Evolutionary conservation across 1,139 yeast species (phyloP).

Genomic region (Sugiyamaella novakii): DNA sequence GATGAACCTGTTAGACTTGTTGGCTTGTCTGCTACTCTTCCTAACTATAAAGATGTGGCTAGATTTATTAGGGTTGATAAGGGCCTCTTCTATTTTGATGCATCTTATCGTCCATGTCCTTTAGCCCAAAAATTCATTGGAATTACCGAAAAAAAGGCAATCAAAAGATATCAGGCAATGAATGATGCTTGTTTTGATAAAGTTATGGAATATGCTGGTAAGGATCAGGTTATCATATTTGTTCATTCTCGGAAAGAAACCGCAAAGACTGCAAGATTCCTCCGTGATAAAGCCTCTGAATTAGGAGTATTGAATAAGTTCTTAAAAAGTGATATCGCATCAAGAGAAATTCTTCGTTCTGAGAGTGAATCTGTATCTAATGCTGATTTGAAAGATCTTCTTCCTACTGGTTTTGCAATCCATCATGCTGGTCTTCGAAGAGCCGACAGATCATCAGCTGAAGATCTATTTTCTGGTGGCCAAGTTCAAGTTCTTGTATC

Average conservation of each 20-base stretch:
- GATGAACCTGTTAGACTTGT: constrained; percentile 63
- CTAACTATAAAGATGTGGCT: constrained; percentile 89
- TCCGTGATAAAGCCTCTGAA: constrained; percentile 62
- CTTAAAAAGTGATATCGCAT: constrained; percentile 54
- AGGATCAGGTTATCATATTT: constrained; percentile 81
- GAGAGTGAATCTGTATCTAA: constrained; percentile 64
- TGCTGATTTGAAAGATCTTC: constrained; percentile 57
- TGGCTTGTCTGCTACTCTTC: constrained; percentile 92
- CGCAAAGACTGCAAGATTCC: constrained; percentile 74
- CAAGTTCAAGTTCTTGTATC: constrained; percentile 80
- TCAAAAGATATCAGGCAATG: constrained; percentile 79
- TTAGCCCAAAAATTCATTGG: constrained; percentile 87
- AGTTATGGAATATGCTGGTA: constrained; percentile 63
- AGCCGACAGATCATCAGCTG: constrained; percentile 74
- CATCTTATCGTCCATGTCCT: constrained; percentile 90
- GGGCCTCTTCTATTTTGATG: constrained; percentile 77
- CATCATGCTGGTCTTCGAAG: constrained; percentile 92
- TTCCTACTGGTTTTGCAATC: constrained; percentile 79
- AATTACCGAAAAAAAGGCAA: constrained; percentile 79
- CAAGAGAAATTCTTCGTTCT: constrained; percentile 63
- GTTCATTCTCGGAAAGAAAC: constrained; percentile 96
- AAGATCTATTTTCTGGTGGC: constrained; percentile 87
- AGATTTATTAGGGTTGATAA: constrained; percentile 67
- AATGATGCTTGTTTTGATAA: constrained; percentile 91
- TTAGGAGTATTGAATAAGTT: constrained; percentile 55